Evolutionary conservation across 2,329 filamentous ascomycete genomes (phyloP).

Genomic region (Penicillium sp.): DNA sequence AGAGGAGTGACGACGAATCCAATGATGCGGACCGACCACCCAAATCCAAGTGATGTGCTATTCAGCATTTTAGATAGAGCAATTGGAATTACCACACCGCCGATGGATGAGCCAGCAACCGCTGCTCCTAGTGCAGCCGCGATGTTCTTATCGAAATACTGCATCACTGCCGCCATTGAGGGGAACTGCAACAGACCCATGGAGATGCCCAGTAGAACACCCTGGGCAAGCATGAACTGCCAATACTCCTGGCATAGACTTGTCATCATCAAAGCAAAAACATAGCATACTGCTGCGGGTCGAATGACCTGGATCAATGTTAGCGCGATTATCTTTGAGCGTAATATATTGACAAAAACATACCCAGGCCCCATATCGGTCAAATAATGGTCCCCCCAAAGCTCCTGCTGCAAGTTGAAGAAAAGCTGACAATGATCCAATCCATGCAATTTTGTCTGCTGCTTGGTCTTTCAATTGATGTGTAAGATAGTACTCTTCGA

Average conservation of each 20-base stretch:
- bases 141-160: constrained; percentile 52
- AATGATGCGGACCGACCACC: constrained; percentile 54
- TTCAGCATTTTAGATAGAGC: constrained; percentile 53
- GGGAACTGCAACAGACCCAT: constrained; percentile 50
- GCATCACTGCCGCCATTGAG: constrained; percentile 48
- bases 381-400: constrained; percentile 10
- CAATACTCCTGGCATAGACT: constrained; percentile 57
- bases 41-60: constrained; percentile 45
- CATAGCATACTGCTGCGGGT: constrained; percentile 19
- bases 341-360: background rate
- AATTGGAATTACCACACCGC: constrained; percentile 56
- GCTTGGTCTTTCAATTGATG: constrained; percentile 25
- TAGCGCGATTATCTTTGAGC: background rate
- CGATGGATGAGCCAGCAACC: constrained; percentile 52
- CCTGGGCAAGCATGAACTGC: constrained; percentile 48
- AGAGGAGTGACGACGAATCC: constrained; percentile 53
- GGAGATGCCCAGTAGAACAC: constrained; percentile 17
- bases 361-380: constrained; percentile 10
- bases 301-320: constrained; percentile 10
- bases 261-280: constrained; percentile 67
- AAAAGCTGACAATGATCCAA: constrained; percentile 15
- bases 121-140: constrained; percentile 51
- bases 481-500: constrained; percentile 59
- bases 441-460: constrained; percentile 12
- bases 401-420: constrained; percentile 9